phyloP scores from a whole-genome alignment of 495 filamentous ascomycete genomes.

The Lophium mytilinum region DNA sequence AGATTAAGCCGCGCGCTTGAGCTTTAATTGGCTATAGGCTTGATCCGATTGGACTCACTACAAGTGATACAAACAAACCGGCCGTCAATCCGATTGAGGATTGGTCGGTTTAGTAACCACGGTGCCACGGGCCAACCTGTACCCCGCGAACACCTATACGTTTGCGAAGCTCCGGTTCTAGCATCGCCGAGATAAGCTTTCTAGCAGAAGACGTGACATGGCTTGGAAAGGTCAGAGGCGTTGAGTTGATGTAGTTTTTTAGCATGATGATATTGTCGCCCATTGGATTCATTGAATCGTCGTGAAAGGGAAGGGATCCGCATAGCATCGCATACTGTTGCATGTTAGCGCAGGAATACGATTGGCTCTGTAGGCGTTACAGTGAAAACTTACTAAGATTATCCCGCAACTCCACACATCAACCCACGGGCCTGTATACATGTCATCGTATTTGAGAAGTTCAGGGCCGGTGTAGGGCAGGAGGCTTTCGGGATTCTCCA shows the following conservation, averaged over 20 bases:
- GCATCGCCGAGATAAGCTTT: constrained; percentile 80
- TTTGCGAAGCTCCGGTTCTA: constrained; percentile 93
- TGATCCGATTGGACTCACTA: no score
- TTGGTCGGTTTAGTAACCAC: no score
- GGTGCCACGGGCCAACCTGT: no score
- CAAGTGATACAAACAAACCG: no score
- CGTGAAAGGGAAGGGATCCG: constrained; percentile 94
- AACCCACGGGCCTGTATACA: constrained; percentile 97
- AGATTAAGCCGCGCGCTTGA: no score
- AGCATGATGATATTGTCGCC: constrained; percentile 97
- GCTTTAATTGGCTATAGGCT: no score
- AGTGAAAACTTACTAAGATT: constrained; percentile 68
- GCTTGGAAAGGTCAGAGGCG: constrained; percentile 94
- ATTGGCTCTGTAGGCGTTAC: not conserved
- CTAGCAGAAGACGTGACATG: constrained; percentile 96
- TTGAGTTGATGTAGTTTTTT: constrained; percentile 98
- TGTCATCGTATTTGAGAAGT: constrained; percentile 92
- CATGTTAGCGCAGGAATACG: not conserved
- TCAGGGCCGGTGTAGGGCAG: constrained; percentile 96
- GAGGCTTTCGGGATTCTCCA: constrained; percentile 61
- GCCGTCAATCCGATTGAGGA: no score
- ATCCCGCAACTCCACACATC: constrained; percentile 99
- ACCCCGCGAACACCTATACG: constrained; percentile 95
- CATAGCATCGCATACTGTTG: constrained; percentile 96
- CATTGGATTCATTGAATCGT: constrained; percentile 96